Evolutionary conservation across 306 rosid species (phyloP).

Genomic region (Ormosia emarginata): DNA sequence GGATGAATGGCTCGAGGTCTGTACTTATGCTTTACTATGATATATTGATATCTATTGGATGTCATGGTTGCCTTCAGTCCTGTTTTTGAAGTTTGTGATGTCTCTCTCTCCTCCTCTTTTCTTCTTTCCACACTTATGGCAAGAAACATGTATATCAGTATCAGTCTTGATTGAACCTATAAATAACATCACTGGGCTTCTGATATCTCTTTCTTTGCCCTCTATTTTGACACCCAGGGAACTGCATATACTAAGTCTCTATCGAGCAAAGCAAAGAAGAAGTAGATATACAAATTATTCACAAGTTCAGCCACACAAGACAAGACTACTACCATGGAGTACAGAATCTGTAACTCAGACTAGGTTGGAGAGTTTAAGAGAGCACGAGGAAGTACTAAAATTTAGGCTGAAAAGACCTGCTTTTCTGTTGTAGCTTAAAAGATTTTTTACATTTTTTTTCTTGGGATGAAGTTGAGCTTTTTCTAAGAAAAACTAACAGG

Average conservation of each 20-base stretch:
- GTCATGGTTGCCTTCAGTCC: neutral
- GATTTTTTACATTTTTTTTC: slow-evolving; percentile 13
- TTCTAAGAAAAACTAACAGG: slow-evolving; percentile 23
- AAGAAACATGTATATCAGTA: neutral
- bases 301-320: slow-evolving; percentile 43
- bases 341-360: slow-evolving; percentile 48
- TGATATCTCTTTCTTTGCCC: slow-evolving; percentile 6
- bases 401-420: slow-evolving; percentile 40
- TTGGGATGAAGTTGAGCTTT: slow-evolving; percentile 38
- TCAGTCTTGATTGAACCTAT: neutral
- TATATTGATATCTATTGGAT: neutral
- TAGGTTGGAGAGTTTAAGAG: slow-evolving; percentile 50
- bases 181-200: neutral
- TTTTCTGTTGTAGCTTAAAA: slow-evolving; percentile 59
- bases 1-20: slow-evolving; percentile 97
- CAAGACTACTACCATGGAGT: slow-evolving; percentile 29
- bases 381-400: slow-evolving; percentile 36
- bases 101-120: neutral
- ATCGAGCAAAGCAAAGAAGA: slow-evolving; percentile 75
- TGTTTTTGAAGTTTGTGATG: neutral
- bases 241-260: slow-evolving; percentile 66
- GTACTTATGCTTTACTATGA: slow-evolving; percentile 11
- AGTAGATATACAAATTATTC: slow-evolving; percentile 43
- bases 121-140: neutral
- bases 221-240: slow-evolving; percentile 57